Base-by-base conservation (phyloP, 768 basidiomycete species). In the Suillus spraguei region DNA sequence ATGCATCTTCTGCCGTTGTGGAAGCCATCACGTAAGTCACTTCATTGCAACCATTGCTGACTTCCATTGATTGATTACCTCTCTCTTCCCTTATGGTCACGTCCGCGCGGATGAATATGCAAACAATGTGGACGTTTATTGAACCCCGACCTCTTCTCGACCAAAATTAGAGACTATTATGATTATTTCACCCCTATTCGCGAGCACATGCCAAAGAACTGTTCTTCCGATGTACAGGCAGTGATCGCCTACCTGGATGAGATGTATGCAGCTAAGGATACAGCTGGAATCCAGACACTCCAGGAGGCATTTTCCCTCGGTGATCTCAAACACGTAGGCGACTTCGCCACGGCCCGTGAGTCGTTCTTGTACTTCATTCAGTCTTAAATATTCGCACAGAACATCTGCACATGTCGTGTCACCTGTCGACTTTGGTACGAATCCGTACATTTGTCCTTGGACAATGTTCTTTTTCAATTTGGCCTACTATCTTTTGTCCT, bases 131-230 rank as follows among this genome's bases (percentile, higher is more conserved):
- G 36, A 22, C 44, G 3, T 4, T 44, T 42, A 20, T 20, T 49
- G 47, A 49, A 49, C 14, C 28, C 9, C 8, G 49, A 28, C 24
- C 49, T 50, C 49, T 33, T 17, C 28, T 20, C 32, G 17, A 32
- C n/a, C 53, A n/a, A 54, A 10, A 17, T 2, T 22, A 72, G 71
- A 14, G 62, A 73, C 22, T 70, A 66, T 53, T 67, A 68, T 36
- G 79, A 79, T 64, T 92, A 50, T 69, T 91, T 89, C 71, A 89
- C 90, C 62, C 89, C 89, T 16, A 83, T 89, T 66, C 84, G 85
- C 17, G 78, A 83, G 67, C 76, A 84, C 68, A 91, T 90, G 88
- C 87, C 89, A 3, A 65, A 67, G 65, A 92, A 92, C 73, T 92
- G 91, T 74, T 90, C 89, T 11, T 82, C 87, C 0, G 91, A 92